Base-by-base conservation (phyloP, 2,329 filamentous ascomycete genomes). In the Fusarium sp. region DNA sequence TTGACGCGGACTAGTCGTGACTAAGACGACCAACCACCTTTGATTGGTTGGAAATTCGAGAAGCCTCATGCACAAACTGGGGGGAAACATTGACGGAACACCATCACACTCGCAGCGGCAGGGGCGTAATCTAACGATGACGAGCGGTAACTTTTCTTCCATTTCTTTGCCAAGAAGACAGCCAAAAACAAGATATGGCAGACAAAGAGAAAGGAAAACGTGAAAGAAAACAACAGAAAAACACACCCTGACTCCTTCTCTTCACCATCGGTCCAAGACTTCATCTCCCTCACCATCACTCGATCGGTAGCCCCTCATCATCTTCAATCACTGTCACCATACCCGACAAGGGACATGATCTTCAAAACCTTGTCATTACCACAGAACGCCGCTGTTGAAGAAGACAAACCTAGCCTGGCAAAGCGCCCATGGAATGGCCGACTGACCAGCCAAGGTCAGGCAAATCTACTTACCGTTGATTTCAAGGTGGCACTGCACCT, bases 41-140 rank as follows among this genome's bases (percentile, higher is more conserved):
- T 71, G 69, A 74, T 74, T 75, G 72, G 72, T 8, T 30, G 18
- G 31, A 28, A 53, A 45, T 51, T 64, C 25, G 53, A 62, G 72
- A 73, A 71, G 60, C 59, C 72, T 74, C 68, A 74, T 74, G 72
- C 70, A 74, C 72, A 70, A 74, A 60, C 56, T 62, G 71, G 72
- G 63, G 63, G 63, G 62, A 25, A 52, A 71, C 57, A 65, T 67
- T 70, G 62, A 73, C 58, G 71, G 69, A 71, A 70, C 67, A 70
- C 71, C 71, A 73, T 73, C 65, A 69, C 67, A 39, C 37, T 56
- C 62, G 44, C 58, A 72, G 71, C 67, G 67, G 67, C 67, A 70
- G 67, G 67, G 67, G 67, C 67, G 62, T 57, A 58, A 55, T 64
- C 56, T 67, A 52, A 53, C 55, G 49, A 59, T 43, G 51, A 59